Base-by-base conservation (phyloP, 2,329 filamentous ascomycete species). In the Alternaria conjuncta region DNA sequence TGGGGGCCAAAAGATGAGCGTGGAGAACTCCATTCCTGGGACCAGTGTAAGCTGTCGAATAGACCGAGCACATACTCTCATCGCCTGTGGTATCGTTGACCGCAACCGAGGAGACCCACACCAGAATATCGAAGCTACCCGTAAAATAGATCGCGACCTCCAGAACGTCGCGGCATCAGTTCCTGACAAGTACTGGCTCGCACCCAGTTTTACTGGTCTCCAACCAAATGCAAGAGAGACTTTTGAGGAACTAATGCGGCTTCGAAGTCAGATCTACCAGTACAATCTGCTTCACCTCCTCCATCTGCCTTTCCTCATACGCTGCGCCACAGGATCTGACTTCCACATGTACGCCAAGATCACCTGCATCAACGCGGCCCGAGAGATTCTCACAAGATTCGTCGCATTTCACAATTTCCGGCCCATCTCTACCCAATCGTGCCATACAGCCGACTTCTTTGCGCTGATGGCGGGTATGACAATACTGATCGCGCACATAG, bases 61-160 rank as follows among this genome's bases (percentile, higher is more conserved):
- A 7, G 80, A 81, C 43, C 73, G 75, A 3, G 62, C 69, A 44
- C 73, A 80, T 18, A 70, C 66, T 6, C 66, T 71, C 11, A 69
- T 83, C n/a, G 78, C 79, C 3, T 74, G 67, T 15, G 73, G 73
- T 4, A 81, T 85, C 20, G 66, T 82, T 3, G 76, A 81, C 55
- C 79, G 81, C 10, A 82, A 82, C 56, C 71, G 79, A 44, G 57
- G 65, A n/a, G 59, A 55, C 26, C 41, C 44, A 18, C 15, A 5
- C n/a, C 51, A 73, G 9, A 71, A 77, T 53, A 65, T 78, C 51
- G 63, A 57, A 3, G 57, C 66, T 3, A 79, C 79, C 6, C 68
- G 75, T 28, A 67, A 46, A 18, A 47, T 71, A 26, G 69, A 71
- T 41, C 43, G 18, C 11, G 55, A 64, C 49, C 57, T 71, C 3